Evolutionary conservation across 176 grass and related monocot genomes (phyloP), one percentile per base, ranked within the genome.

Genomic region (Eragrostis curvula): DNA sequence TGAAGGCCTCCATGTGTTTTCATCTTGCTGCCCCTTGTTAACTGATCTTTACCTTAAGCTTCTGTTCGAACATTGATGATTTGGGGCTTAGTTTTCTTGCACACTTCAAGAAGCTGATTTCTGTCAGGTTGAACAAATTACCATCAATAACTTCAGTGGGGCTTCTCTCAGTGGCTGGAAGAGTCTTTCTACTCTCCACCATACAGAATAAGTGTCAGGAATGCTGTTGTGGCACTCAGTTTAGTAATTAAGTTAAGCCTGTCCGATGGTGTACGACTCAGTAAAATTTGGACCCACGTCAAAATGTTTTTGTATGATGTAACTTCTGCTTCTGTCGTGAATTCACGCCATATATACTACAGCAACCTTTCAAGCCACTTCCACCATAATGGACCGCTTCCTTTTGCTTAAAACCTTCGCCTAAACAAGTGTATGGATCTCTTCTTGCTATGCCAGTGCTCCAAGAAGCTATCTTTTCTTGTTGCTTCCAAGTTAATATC

Each of bases 151-250:
- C n/a, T n/a, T n/a, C n/a, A n/a, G 69, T 4, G 21, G n/a, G n/a
- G n/a, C n/a, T n/a, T n/a, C n/a, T n/a, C n/a, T n/a, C n/a, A n/a
- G 69, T 93, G 63, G 88, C 63, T 93, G 94, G 51, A 91, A 82
- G 74, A 68, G 66, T 68, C 79, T 97, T 50, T 91, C 83, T 46
- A 58, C 41, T 20, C 70, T 93, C 51, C 83, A 91, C 17, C 89
- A 36, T 36, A 36, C 32, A 36, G 32, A 36, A 36, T 36, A 36
- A 36, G 32, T 36, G 4, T 36, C 32, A 36, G 32, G 4, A 36
- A 36, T 36, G 32, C 32, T 36, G 32, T 4, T 2, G 32, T 36
- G 32, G 2, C 32, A 36, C 32, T 36, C 32, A 36, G 32, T 36
- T 2, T 2, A 36, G 32, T 2, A 36, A 36, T 36, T 2, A 36